A percentile compares a stretch with the other conserved stretches of the same genome.
These are phyloP conservation scores for Puya raimondii DNA, from an alignment of 176 grass and related monocot genomes.

Conservation along the genomic window DNA sequence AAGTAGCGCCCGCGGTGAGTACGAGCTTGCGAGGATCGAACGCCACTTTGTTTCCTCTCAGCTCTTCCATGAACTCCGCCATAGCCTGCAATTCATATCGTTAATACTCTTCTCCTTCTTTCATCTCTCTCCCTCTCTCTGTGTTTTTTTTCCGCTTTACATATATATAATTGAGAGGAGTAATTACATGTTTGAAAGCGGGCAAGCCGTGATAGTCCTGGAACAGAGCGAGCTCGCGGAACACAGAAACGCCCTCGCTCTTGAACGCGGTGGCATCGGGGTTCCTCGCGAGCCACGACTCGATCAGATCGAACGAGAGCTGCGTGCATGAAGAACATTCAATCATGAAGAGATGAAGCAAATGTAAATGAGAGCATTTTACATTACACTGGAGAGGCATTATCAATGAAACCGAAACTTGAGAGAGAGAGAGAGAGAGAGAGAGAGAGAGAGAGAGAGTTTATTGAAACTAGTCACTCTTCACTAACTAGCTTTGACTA, in stretches of 20 bases:
- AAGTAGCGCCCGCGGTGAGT: constrained; percentile 85
- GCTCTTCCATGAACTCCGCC: constrained; percentile 65
- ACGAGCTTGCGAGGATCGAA: constrained; percentile 77
- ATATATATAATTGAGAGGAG: not conserved
- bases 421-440: too few relatives aligned
- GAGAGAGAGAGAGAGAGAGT: too few relatives aligned
- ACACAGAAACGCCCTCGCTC: constrained; percentile 42
- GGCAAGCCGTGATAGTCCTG: constrained; percentile 95
- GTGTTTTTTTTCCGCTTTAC: not conserved
- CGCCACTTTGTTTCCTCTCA: constrained; percentile 37
- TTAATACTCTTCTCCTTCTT: not conserved
- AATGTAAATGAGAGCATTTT: too few relatives aligned
- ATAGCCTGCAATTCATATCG: constrained; percentile 39
- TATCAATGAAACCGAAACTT: too few relatives aligned
- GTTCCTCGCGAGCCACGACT: constrained; percentile 65
- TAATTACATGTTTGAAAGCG: constrained; percentile 70
- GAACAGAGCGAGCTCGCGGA: constrained; percentile 93
- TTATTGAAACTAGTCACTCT: too few relatives aligned
- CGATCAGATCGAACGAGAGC: constrained; percentile 86
- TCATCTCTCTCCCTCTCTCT: not conserved
- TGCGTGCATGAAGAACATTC: constrained; percentile 10
- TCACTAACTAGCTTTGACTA: too few relatives aligned
- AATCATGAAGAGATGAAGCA: too few relatives aligned
- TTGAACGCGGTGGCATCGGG: constrained; percentile 56
- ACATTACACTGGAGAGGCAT: too few relatives aligned